phyloP scores from a whole-genome alignment of 306 rosid genomes.

The Vigna angularis region DNA sequence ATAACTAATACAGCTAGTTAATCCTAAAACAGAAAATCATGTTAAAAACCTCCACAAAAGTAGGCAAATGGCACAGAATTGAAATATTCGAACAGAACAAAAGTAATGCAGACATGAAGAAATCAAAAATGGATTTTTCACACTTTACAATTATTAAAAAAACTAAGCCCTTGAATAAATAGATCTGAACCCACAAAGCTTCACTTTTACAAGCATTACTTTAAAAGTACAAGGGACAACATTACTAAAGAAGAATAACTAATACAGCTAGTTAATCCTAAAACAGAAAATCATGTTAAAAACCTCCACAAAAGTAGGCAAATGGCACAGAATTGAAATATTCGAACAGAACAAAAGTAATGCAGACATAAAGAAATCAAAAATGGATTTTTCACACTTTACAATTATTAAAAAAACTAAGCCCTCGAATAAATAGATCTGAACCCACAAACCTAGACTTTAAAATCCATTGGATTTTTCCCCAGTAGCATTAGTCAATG shows the following conservation, averaged over 20 bases:
- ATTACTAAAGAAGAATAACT: not conserved
- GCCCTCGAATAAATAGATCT: constrained; percentile 19
- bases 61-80: constrained; percentile 28
- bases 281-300: constrained; percentile 16
- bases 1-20: not conserved
- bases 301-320: constrained; percentile 7
- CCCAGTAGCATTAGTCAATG: not conserved
- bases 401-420: constrained; percentile 25
- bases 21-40: constrained; percentile 20
- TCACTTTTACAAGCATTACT: constrained; percentile 20
- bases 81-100: constrained; percentile 12
- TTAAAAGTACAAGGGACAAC: constrained; percentile 12
- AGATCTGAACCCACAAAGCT: too few relatives aligned
- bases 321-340: constrained; percentile 28
- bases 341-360: not conserved
- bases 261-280: constrained; percentile 7
- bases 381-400: constrained; percentile 13
- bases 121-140: constrained; percentile 19
- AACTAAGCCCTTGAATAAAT: too few relatives aligned
- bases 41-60: constrained; percentile 11
- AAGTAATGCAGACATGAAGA: constrained; percentile 1
- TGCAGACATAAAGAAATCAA: not conserved
- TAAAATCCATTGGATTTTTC: not conserved
- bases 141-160: constrained; percentile 13
- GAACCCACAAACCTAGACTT: constrained; percentile 23